Percentiles rank a stretch among this genome's conserved stretches.
These are phyloP conservation scores for Rhododendron molle DNA, from an alignment of 148 eudicot species.

Conservation along the genomic window DNA sequence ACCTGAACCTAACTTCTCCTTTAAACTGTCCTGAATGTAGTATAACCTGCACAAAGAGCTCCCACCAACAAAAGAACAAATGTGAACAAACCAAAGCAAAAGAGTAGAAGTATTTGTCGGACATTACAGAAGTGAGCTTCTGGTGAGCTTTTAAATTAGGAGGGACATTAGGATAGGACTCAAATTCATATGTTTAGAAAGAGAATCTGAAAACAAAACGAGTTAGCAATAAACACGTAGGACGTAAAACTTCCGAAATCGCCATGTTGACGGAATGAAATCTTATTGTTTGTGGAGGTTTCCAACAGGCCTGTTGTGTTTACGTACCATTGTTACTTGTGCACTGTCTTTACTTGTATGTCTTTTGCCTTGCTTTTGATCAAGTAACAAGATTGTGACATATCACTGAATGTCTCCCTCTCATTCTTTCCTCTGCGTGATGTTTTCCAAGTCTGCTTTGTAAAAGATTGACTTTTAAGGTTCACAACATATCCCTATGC, in stretches of 20 bases:
- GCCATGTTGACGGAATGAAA: not conserved
- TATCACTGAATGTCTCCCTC: not conserved
- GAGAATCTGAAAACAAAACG: not conserved
- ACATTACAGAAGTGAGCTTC: not conserved
- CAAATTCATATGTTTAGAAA: not conserved
- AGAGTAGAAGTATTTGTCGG: no score
- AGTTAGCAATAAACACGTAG: not conserved
- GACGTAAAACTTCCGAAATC: not conserved
- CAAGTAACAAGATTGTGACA: not conserved
- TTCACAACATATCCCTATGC: not conserved
- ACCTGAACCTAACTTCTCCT: slow-evolving; percentile 94
- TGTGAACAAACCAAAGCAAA: not conserved
- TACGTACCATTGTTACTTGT: not conserved
- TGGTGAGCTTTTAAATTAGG: not conserved
- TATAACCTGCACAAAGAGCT: slow-evolving; percentile 44
- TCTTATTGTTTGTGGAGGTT: not conserved
- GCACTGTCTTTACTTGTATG: not conserved
- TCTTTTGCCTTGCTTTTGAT: not conserved
- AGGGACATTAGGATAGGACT: not conserved
- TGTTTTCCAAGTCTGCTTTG: not conserved
- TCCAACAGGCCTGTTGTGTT: not conserved
- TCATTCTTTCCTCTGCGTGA: not conserved
- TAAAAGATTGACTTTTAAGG: not conserved
- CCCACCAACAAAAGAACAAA: not conserved
- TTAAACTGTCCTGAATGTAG: slow-evolving; percentile 70